These are phyloP conservation scores for Aspergillus baeticus DNA, from an alignment of 495 filamentous ascomycete genomes.

Conservation along the genomic window DNA sequence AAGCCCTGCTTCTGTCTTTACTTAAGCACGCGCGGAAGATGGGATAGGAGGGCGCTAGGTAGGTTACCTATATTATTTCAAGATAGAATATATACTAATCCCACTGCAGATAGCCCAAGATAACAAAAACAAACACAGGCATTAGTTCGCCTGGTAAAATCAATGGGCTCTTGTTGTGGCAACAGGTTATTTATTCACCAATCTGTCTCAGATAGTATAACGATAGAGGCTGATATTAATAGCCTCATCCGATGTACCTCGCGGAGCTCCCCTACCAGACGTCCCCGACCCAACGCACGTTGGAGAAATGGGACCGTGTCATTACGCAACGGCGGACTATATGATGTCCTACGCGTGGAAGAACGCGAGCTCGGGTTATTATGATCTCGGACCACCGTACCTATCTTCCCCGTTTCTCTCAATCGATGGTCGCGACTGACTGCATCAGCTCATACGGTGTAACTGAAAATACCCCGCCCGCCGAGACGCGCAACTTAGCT, in stretches of 20 bases:
- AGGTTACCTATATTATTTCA: background rate
- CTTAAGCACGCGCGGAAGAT: conserved; percentile 11
- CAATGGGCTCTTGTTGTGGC: conserved; percentile 17
- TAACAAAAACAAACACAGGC: conserved; percentile 15
- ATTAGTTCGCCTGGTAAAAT: conserved; percentile 16
- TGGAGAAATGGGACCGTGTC: conserved; percentile 13
- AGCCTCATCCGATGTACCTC: conserved; percentile 21
- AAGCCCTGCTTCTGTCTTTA: conserved; percentile 11
- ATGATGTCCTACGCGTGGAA: conserved; percentile 18
- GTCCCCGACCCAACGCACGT: conserved; percentile 10
- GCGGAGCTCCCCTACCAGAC: conserved; percentile 16
- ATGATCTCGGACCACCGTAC: conserved; percentile 23
- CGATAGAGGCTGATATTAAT: background rate
- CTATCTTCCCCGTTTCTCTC: no score
- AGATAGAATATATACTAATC: background rate
- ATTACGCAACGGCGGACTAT: conserved; percentile 17
- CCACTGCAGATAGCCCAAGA: conserved; percentile 14
- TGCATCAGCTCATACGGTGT: conserved; percentile 19
- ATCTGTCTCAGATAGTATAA: no score
- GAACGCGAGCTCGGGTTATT: conserved; percentile 14
- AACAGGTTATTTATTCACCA: conserved; percentile 7
- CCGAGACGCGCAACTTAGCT: conserved; percentile 10
- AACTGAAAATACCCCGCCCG: conserved; percentile 18
- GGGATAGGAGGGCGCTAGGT: conserved; percentile 20
- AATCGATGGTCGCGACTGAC: no score